phyloP scores from a whole-genome alignment of 2,329 filamentous ascomycete species.

The Parafenestella ontariensis region DNA sequence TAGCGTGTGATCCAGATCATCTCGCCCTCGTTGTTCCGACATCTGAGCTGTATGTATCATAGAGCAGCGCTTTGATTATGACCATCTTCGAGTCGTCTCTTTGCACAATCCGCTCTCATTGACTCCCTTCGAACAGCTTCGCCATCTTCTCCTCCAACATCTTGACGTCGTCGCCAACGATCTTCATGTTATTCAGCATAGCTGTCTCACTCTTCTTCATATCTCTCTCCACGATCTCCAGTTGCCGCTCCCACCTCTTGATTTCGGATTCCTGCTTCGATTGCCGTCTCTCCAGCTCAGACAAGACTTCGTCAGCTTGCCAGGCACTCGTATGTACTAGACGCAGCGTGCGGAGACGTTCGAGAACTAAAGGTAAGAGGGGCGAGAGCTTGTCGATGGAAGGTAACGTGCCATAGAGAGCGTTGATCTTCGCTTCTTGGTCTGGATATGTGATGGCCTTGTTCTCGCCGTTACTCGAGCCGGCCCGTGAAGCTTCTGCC shows the following conservation, averaged over 20 bases:
- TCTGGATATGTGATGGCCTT: constrained; percentile 61
- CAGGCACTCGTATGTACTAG: constrained; percentile 88
- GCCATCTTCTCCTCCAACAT: constrained; percentile 80
- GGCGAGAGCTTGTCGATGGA: constrained; percentile 88
- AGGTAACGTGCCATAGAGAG: constrained; percentile 85
- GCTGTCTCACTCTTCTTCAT: constrained; percentile 73
- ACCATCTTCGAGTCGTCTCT: background rate
- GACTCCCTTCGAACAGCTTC: constrained; percentile 29
- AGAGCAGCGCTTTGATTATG: background rate
- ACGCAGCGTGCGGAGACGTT: constrained; percentile 82
- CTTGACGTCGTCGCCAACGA: constrained; percentile 89
- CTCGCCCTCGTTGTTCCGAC: background rate
- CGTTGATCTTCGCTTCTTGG: constrained; percentile 85
- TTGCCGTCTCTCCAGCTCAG: constrained; percentile 79
- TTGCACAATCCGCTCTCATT: constrained; percentile 5
- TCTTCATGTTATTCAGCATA: constrained; percentile 79
- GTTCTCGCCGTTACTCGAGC: constrained; percentile 12
- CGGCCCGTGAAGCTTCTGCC: constrained; percentile 30
- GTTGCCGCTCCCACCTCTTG: constrained; percentile 80
- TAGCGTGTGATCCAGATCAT: too few species aligned
- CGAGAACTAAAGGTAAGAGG: constrained; percentile 82
- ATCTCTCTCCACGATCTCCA: constrained; percentile 78
- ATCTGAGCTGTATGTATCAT: background rate
- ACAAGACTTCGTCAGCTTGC: constrained; percentile 77
- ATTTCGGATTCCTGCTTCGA: constrained; percentile 84